A percentile compares a stretch with the other conserved stretches of the same genome.
phyloP scores from a whole-genome alignment of 2,329 filamentous ascomycete species.

The Penicillium sp. region DNA sequence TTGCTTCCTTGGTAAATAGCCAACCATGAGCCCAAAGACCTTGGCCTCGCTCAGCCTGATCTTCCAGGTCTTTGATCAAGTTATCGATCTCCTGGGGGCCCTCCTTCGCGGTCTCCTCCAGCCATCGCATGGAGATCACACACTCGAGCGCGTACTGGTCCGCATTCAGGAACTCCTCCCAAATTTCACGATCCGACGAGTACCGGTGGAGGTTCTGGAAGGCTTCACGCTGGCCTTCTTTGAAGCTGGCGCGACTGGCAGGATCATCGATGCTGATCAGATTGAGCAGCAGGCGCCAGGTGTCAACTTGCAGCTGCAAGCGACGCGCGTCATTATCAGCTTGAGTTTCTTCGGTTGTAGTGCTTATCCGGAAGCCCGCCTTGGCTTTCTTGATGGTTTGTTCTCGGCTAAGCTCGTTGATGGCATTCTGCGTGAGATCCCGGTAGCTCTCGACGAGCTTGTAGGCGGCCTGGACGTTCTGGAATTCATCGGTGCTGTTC shows the following conservation, averaged over 20 bases:
- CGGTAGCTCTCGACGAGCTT: constrained; percentile 67
- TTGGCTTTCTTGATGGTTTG: constrained; percentile 44
- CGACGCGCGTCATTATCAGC: constrained; percentile 49
- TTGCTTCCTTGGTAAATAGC: constrained; percentile 85
- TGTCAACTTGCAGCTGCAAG: constrained; percentile 82
- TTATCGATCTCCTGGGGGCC: constrained; percentile 72
- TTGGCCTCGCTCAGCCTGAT: constrained; percentile 70
- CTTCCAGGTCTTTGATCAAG: constrained; percentile 73
- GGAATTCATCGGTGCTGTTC: constrained; percentile 53
- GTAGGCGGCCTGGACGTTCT: constrained; percentile 65
- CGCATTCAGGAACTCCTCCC: constrained; percentile 71
- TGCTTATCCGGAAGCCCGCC: constrained; percentile 31
- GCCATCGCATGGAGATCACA: constrained; percentile 78
- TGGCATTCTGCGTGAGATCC: constrained; percentile 56
- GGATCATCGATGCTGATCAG: constrained; percentile 71
- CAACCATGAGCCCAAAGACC: constrained; percentile 86
- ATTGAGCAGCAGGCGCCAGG: constrained; percentile 82
- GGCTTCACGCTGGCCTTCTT: constrained; percentile 42
- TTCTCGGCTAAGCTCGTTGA: constrained; percentile 45
- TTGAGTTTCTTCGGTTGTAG: constrained; percentile 26
- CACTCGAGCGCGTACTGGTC: constrained; percentile 77
- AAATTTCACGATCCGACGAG: constrained; percentile 64
- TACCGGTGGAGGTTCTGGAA: constrained; percentile 55
- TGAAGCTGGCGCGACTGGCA: constrained; percentile 42
- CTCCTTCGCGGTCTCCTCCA: constrained; percentile 73